These are phyloP conservation scores for Recurvomyces mirabilis DNA, from an alignment of 495 filamentous ascomycete species.

Conservation along the genomic window DNA sequence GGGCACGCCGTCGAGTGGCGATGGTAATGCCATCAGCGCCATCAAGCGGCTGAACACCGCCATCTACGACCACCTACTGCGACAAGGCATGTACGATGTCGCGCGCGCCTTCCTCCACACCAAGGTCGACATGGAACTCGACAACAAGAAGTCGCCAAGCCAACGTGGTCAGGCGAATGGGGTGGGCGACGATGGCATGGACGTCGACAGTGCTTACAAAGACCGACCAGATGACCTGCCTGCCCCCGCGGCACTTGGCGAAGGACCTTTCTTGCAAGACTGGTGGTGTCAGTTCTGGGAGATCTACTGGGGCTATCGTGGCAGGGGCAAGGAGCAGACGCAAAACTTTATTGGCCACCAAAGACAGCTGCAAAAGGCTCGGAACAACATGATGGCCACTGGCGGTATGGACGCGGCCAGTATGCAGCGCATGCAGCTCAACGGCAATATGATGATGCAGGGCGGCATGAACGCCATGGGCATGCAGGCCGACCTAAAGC, in stretches of 20 bases:
- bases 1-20: constrained; percentile 10
- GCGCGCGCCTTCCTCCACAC: constrained; percentile 65
- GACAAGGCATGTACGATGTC: constrained; percentile 66
- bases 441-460: constrained; percentile 28
- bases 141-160: constrained; percentile 23
- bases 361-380: constrained; percentile 3
- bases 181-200: constrained; percentile 62
- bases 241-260: constrained; percentile 52
- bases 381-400: constrained; percentile 12
- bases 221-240: constrained; percentile 75
- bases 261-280: constrained; percentile 75
- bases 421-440: constrained; percentile 51
- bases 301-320: constrained; percentile 68
- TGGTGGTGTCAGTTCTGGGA: constrained; percentile 99
- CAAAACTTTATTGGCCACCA: constrained; percentile 61
- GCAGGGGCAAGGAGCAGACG: constrained; percentile 55
- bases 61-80: constrained; percentile 94
- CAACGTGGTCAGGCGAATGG: constrained; percentile 46
- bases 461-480: constrained; percentile 33
- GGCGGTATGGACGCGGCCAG: constrained; percentile 50
- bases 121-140: constrained; percentile 32
- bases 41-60: constrained; percentile 63
- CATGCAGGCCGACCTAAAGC: constrained; percentile 23
- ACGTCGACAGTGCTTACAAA: constrained; percentile 71
- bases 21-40: neutral